These are phyloP conservation scores for Trichocladium uniseriatum DNA, from an alignment of 495 filamentous ascomycete species.

Conservation along the genomic window DNA sequence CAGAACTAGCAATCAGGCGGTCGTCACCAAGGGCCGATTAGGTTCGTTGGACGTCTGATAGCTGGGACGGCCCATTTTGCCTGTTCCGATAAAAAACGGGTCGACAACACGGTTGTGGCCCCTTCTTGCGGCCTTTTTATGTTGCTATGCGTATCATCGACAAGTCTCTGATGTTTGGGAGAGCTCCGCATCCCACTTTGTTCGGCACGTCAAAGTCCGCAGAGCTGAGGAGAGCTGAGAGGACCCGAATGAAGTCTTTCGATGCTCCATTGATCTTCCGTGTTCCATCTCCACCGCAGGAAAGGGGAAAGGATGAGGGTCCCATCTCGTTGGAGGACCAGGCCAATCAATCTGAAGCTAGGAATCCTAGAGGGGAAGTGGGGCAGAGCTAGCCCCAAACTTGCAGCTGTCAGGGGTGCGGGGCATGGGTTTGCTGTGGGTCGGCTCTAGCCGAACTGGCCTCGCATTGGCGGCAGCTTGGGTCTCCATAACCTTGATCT, in stretches of 20 bases:
- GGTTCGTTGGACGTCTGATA: background rate
- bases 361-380: slow-evolving; percentile 9
- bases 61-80: slow-evolving; percentile 1
- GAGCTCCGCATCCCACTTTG: too few species aligned
- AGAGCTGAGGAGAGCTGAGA: too few species aligned
- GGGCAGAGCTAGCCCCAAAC: slow-evolving; percentile 1
- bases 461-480: background rate
- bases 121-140: background rate
- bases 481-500: slow-evolving; percentile 2
- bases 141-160: background rate
- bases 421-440: background rate
- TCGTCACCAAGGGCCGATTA: background rate
- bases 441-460: background rate
- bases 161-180: background rate
- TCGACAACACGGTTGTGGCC: background rate
- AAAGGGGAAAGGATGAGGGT: background rate
- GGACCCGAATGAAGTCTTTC: background rate
- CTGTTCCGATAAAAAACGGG: background rate
- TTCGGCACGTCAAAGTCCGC: too few species aligned
- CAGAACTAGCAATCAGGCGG: background rate
- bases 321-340: background rate
- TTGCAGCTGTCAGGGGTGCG: slow-evolving; percentile 1
- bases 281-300: background rate
- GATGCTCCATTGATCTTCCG: background rate
- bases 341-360: slow-evolving; percentile 11